Percentiles rank a stretch among this genome's conserved stretches.
Conservation (phyloP, 2,329 filamentous ascomycete genomes). For the Fusarium phyllophilum region DNA sequence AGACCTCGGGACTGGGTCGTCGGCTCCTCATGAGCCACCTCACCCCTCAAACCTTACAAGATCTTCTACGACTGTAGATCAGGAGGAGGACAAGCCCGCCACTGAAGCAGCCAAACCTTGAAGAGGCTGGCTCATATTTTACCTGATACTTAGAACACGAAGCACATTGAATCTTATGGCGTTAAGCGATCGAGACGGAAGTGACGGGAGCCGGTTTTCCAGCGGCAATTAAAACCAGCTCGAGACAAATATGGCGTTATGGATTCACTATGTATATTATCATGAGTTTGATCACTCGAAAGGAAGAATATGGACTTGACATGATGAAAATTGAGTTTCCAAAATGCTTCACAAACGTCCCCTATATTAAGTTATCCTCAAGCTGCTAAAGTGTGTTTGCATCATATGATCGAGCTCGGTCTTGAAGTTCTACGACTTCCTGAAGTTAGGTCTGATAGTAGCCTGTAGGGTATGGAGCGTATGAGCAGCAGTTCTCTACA, state of each 20-base stretch:
- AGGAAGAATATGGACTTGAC: neutral
- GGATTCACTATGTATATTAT: neutral
- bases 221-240: conserved; percentile 1
- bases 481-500: neutral
- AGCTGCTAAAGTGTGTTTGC: neutral
- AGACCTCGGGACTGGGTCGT: conserved; percentile 51
- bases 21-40: conserved; percentile 56
- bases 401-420: neutral
- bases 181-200: conserved; percentile 19
- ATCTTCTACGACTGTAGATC: conserved; percentile 58
- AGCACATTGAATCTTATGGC: conserved; percentile 13
- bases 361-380: neutral
- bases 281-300: neutral
- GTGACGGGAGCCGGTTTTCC: neutral
- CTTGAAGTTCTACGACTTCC: neutral
- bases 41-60: conserved; percentile 60
- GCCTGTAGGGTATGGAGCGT: neutral
- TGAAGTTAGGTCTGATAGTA: neutral
- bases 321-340: neutral
- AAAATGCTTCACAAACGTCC: neutral
- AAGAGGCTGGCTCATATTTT: neutral
- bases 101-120: conserved; percentile 28
- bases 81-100: conserved; percentile 41
- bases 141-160: neutral
- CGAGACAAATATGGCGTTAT: conserved; percentile 21